Percentiles rank a stretch among this genome's conserved stretches.
These are phyloP conservation scores for Rasamsonia emersonii DNA, from an alignment of 2,329 filamentous ascomycete genomes.

Conservation along the genomic window DNA sequence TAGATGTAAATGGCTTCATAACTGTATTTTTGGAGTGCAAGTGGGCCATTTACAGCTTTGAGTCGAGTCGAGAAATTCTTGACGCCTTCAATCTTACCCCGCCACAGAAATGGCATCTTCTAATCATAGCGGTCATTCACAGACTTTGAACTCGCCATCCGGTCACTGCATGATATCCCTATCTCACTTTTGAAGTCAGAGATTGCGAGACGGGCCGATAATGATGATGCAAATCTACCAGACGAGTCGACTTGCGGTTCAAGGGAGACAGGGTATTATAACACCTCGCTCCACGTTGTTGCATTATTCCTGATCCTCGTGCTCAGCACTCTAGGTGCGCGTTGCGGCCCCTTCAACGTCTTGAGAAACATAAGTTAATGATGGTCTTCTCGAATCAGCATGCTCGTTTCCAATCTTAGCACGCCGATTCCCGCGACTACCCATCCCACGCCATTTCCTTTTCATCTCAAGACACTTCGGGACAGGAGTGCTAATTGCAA, in stretches of 20 bases:
- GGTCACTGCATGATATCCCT: constrained; percentile 21
- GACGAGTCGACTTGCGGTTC: constrained; percentile 28
- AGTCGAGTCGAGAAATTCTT: too few species aligned
- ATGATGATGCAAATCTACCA: not conserved
- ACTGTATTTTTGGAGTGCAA: constrained; percentile 8
- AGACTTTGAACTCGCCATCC: constrained; percentile 15
- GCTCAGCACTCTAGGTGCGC: constrained; percentile 41
- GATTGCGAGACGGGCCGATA: constrained; percentile 17
- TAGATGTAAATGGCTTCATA: not conserved
- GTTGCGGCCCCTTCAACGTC: too few species aligned
- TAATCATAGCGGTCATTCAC: not conserved
- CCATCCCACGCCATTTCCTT: constrained; percentile 50
- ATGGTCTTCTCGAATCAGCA: too few species aligned
- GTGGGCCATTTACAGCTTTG: too few species aligned
- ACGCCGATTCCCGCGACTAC: constrained; percentile 50
- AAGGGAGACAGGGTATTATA: constrained; percentile 41
- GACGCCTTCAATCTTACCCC: too few species aligned
- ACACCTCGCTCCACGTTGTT: constrained; percentile 58
- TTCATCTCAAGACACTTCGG: constrained; percentile 54
- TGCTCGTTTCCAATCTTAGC: constrained; percentile 56
- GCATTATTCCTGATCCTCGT: constrained; percentile 58
- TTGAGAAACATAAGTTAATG: not conserved
- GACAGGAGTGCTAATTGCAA: constrained; percentile 49
- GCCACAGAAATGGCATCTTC: constrained; percentile 1
- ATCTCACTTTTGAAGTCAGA: constrained; percentile 25